Conservation (phyloP, 345 rosid species). For the Gossypium raimondii region DNA sequence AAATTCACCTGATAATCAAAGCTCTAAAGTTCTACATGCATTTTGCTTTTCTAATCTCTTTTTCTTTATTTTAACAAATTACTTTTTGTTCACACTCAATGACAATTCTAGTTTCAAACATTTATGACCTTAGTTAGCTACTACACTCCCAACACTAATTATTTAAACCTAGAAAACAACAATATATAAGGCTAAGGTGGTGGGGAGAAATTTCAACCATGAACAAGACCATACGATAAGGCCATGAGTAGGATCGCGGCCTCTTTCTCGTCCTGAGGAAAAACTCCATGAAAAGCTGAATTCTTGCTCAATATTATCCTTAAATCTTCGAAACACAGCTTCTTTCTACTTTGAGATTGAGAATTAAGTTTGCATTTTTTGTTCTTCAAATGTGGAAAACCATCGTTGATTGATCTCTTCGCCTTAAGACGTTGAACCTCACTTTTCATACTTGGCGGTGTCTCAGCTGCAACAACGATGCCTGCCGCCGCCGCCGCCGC, state of each 20-base stretch:
- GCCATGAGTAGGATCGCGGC: conserved; percentile 96
- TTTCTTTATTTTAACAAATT: not conserved
- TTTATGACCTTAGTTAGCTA: conserved; percentile 2
- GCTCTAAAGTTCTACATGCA: conserved; percentile 11
- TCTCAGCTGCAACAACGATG: conserved; percentile 13
- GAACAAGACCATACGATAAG: conserved; percentile 78
- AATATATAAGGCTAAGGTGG: not conserved
- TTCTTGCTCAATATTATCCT: conserved; percentile 58
- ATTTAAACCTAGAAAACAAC: not conserved
- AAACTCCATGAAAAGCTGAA: conserved; percentile 64
- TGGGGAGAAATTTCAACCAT: conserved; percentile 27
- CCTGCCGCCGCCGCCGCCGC: conserved; percentile 43
- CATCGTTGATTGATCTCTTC: conserved; percentile 26
- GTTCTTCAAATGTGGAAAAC: conserved; percentile 33
- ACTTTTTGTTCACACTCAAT: not conserved
- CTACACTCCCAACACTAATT: not conserved
- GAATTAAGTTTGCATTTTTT: conserved; percentile 31
- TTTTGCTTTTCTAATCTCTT: not conserved
- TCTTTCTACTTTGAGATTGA: conserved; percentile 29
- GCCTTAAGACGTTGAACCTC: conserved; percentile 37
- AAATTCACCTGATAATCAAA: conserved; percentile 11
- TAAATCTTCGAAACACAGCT: conserved; percentile 70
- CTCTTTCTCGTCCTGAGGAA: conserved; percentile 96
- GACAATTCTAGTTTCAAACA: not conserved
- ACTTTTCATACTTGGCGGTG: conserved; percentile 18